Percentiles rank a stretch among this genome's conserved stretches.
These are phyloP conservation scores for Calvatia gigantea DNA, from an alignment of 768 basidiomycete species.

Conservation along the genomic window DNA sequence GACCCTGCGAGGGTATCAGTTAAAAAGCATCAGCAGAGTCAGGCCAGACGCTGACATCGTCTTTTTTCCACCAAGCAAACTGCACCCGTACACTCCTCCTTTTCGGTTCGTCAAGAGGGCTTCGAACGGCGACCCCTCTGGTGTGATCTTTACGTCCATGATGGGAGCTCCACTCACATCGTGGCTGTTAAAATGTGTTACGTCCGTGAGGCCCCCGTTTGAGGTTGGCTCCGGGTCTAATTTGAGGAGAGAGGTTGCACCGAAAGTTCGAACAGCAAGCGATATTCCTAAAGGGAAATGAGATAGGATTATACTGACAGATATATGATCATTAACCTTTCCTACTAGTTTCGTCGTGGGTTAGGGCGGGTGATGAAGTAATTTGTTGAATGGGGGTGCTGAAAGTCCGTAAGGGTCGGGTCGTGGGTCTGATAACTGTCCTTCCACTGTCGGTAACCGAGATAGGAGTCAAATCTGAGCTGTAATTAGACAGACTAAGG, in stretches of 20 bases:
- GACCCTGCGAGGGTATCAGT: constrained; percentile 17
- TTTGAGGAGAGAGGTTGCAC: constrained; percentile 38
- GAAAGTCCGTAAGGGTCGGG: constrained; percentile 42
- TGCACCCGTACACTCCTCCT: constrained; percentile 50
- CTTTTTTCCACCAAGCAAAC: constrained; percentile 30
- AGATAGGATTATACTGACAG: background rate
- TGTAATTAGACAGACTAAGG: background rate
- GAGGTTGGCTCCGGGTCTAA: constrained; percentile 16
- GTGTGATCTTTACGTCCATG: constrained; percentile 44
- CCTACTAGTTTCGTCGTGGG: background rate
- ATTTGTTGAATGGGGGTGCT: constrained; percentile 71
- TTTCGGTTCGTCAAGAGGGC: constrained; percentile 43
- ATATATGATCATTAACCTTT: background rate
- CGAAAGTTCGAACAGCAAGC: constrained; percentile 45
- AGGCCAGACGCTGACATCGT: constrained; percentile 34
- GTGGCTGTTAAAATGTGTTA: constrained; percentile 30
- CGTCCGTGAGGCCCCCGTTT: constrained; percentile 25
- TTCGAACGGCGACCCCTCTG: constrained; percentile 22
- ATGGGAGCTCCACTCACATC: constrained; percentile 37
- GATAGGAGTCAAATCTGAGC: constrained; percentile 48
- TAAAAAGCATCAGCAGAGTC: background rate
- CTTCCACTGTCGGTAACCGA: constrained; percentile 21
- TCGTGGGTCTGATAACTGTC: constrained; percentile 36
- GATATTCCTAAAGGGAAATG: constrained; percentile 19
- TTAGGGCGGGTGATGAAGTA: constrained; percentile 24